Evolutionary conservation across 306 rosid species (phyloP).

Genomic region (Astragalus membranaceus): DNA sequence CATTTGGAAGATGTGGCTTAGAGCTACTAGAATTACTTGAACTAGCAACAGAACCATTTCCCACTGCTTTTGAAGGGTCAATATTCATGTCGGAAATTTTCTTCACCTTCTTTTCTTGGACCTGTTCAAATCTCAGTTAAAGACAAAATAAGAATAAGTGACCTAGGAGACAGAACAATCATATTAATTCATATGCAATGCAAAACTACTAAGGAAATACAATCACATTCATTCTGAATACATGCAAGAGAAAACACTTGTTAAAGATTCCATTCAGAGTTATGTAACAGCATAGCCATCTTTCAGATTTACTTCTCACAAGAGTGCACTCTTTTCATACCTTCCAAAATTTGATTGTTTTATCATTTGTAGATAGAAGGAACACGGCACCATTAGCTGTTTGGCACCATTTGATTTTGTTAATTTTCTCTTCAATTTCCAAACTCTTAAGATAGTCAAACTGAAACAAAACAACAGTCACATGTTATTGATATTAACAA

Average conservation of each 20-base stretch:
- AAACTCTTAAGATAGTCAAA: slow-evolving; percentile 98
- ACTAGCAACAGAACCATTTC: slow-evolving; percentile 76
- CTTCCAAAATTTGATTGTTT: slow-evolving; percentile 98
- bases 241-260: slow-evolving; percentile 5
- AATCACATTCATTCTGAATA: background rate
- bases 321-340: slow-evolving; percentile 34
- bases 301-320: background rate
- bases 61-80: slow-evolving; percentile 64
- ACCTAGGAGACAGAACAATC: slow-evolving; percentile 16
- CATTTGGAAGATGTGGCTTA: slow-evolving; percentile 68
- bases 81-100: slow-evolving; percentile 83
- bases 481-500: slow-evolving; percentile 4
- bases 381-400: slow-evolving; percentile 87
- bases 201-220: background rate
- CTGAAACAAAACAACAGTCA: slow-evolving; percentile 44
- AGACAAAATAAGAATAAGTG: slow-evolving; percentile 12
- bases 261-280: background rate
- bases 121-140: slow-evolving; percentile 49
- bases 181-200: background rate
- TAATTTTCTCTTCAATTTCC: slow-evolving; percentile 99
- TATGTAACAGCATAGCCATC: background rate
- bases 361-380: slow-evolving; percentile 93
- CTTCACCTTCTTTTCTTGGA: slow-evolving; percentile 97
- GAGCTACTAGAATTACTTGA: slow-evolving; percentile 69
- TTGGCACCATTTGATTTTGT: slow-evolving; percentile 99